A percentile compares a stretch with the other conserved stretches of the same genome.
Evolutionary conservation across 306 rosid genomes (phyloP).

Genomic region (Macrotyloma uniflorum): DNA sequence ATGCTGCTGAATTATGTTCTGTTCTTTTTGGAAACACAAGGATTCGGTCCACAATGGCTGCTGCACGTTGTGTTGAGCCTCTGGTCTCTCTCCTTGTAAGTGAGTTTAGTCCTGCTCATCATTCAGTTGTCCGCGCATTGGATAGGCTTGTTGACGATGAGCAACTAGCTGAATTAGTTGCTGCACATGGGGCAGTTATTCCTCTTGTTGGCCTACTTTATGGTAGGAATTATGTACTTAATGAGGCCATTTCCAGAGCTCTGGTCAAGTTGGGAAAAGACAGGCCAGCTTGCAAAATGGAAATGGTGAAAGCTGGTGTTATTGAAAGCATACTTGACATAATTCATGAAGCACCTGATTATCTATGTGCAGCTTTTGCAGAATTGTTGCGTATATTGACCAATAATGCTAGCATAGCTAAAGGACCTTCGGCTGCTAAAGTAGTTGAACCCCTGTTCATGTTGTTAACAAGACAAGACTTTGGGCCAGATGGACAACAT

Average conservation of each 20-base stretch:
- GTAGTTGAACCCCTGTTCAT: constrained; percentile 90
- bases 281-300: constrained; percentile 91
- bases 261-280: constrained; percentile 97
- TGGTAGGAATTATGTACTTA: constrained; percentile 89
- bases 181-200: constrained; percentile 96
- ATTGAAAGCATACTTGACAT: constrained; percentile 90
- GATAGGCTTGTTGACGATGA: constrained; percentile 98
- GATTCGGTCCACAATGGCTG: constrained; percentile 96
- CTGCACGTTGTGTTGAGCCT: constrained; percentile 98
- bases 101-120: constrained; percentile 91
- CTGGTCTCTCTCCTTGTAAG: constrained; percentile 94
- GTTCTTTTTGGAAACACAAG: constrained; percentile 96
- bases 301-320: constrained; percentile 97
- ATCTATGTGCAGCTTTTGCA: constrained; percentile 87
- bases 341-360: constrained; percentile 96
- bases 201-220: constrained; percentile 95
- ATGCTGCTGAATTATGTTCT: constrained; percentile 92
- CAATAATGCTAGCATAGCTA: constrained; percentile 96
- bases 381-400: constrained; percentile 96
- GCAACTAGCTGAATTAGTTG: constrained; percentile 94
- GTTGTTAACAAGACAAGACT: constrained; percentile 85
- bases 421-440: constrained; percentile 94
- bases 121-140: constrained; percentile 91
- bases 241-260: constrained; percentile 95
- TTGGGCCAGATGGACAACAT: constrained; percentile 98